Conservation (phyloP, 2,329 filamentous ascomycete genomes). For the Juglanconis sp. region DNA sequence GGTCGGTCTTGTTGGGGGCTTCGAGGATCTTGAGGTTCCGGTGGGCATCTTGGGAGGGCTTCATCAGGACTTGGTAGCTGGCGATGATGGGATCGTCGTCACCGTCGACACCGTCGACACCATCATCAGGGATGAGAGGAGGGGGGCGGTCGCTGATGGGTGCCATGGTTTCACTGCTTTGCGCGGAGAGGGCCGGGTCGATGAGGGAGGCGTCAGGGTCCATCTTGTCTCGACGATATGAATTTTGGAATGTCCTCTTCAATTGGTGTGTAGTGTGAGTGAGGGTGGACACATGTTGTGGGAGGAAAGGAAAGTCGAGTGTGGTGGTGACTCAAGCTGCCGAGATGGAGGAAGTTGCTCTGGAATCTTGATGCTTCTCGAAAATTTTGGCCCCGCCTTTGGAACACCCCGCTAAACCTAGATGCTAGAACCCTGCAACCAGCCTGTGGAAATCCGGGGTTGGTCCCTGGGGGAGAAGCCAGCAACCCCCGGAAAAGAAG, state of each 20-base stretch:
- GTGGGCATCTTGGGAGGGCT: slow-evolving; percentile 60
- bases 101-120: background rate
- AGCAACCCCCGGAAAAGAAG: too few relatives aligned
- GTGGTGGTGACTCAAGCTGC: background rate
- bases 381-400: background rate
- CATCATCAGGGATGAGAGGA: background rate
- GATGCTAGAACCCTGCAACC: too few relatives aligned
- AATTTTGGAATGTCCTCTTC: background rate
- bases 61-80: slow-evolving; percentile 83
- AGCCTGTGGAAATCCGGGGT: too few relatives aligned
- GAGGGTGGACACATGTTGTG: background rate
- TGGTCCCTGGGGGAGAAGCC: background rate
- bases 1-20: slow-evolving; percentile 73
- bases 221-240: background rate
- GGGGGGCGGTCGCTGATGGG: background rate
- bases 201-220: slow-evolving; percentile 11
- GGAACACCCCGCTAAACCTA: too few relatives aligned
- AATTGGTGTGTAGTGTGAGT: background rate
- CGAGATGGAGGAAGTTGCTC: background rate
- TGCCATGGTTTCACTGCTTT: slow-evolving; percentile 3
- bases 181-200: slow-evolving; percentile 15
- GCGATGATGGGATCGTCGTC: slow-evolving; percentile 67
- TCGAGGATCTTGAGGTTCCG: slow-evolving; percentile 79
- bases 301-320: background rate
- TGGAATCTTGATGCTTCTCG: background rate